A percentile compares a stretch with the other conserved stretches of the same genome.
Conservation (phyloP, 805 yeast species). For the Ogataea ramenticola region DNA sequence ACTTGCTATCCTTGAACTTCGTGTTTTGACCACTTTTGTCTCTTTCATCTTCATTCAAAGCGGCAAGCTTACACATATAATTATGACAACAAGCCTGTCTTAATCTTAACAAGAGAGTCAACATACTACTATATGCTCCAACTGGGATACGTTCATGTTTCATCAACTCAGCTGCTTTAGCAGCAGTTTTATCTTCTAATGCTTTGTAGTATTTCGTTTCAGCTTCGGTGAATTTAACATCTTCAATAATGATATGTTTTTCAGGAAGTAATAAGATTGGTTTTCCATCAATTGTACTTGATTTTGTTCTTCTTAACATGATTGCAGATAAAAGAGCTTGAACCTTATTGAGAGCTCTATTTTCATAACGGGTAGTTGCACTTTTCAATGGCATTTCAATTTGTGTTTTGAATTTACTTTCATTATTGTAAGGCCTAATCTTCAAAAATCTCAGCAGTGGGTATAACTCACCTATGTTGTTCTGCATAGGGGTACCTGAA, state of each 20-base stretch:
- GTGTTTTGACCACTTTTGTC: slow-evolving; percentile 26
- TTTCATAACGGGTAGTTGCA: slow-evolving; percentile 6
- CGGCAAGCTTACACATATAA: slow-evolving; percentile 62
- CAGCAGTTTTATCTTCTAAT: slow-evolving; percentile 49
- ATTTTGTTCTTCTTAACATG: slow-evolving; percentile 68
- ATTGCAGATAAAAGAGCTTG: slow-evolving; percentile 68
- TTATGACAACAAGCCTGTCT: slow-evolving; percentile 86
- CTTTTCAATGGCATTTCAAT: slow-evolving; percentile 50
- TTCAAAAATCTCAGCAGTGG: slow-evolving; percentile 44
- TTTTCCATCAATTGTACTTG: slow-evolving; percentile 65
- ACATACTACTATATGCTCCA: slow-evolving; percentile 47
- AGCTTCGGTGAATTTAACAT: slow-evolving; percentile 42
- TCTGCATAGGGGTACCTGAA: slow-evolving; percentile 57
- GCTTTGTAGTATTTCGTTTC: slow-evolving; percentile 52
- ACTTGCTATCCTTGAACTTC: slow-evolving; percentile 26
- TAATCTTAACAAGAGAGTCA: slow-evolving; percentile 66
- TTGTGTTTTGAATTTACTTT: slow-evolving; percentile 43
- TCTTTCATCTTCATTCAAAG: slow-evolving; percentile 10
- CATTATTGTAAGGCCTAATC: slow-evolving; percentile 60
- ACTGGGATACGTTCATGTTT: slow-evolving; percentile 14
- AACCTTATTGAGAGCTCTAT: slow-evolving; percentile 45
- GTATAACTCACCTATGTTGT: slow-evolving; percentile 44
- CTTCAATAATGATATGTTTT: slow-evolving; percentile 42
- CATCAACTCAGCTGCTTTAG: slow-evolving; percentile 42
- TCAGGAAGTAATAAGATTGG: slow-evolving; percentile 67